Conservation (phyloP, 352 stramenopile species). For the Pythium brassicae region DNA sequence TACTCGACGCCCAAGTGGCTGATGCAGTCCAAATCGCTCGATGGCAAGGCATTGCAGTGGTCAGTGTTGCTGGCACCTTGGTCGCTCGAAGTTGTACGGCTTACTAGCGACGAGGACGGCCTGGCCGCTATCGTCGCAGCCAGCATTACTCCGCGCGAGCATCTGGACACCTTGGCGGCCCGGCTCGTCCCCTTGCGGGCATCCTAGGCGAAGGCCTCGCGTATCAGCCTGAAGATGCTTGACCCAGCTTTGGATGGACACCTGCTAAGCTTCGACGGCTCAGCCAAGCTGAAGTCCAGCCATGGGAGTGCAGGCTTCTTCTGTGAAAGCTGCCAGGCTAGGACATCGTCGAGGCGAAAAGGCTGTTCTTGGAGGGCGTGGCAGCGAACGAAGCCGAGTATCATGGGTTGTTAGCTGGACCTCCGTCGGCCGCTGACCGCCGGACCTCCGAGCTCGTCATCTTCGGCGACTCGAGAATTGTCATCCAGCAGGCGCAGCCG, state of each 20-base stretch:
- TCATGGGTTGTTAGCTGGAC: slow-evolving; percentile 10
- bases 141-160: slow-evolving; percentile 5
- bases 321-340: slow-evolving; percentile 16
- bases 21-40: slow-evolving; percentile 10
- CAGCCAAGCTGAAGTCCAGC: slow-evolving; percentile 7
- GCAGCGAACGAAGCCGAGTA: slow-evolving; percentile 26
- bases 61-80: slow-evolving; percentile 14
- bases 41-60: slow-evolving; percentile 10
- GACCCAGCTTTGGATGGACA: neutral
- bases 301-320: slow-evolving; percentile 15
- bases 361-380: slow-evolving; percentile 5
- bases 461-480: slow-evolving; percentile 14
- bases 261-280: slow-evolving; percentile 19
- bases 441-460: slow-evolving; percentile 10
- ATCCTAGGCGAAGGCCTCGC: neutral
- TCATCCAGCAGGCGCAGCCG: slow-evolving; percentile 12
- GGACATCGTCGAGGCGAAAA: slow-evolving; percentile 12
- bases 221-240: slow-evolving; percentile 6
- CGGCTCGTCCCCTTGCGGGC: slow-evolving; percentile 1
- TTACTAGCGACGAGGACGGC: slow-evolving; percentile 1
- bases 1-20: slow-evolving; percentile 22
- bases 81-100: neutral
- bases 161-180: slow-evolving; percentile 7
- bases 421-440: neutral
- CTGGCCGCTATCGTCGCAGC: slow-evolving; percentile 9